Evolutionary conservation across 495 filamentous ascomycete genomes (phyloP).

Genomic region (Aspergillus ostianus): DNA sequence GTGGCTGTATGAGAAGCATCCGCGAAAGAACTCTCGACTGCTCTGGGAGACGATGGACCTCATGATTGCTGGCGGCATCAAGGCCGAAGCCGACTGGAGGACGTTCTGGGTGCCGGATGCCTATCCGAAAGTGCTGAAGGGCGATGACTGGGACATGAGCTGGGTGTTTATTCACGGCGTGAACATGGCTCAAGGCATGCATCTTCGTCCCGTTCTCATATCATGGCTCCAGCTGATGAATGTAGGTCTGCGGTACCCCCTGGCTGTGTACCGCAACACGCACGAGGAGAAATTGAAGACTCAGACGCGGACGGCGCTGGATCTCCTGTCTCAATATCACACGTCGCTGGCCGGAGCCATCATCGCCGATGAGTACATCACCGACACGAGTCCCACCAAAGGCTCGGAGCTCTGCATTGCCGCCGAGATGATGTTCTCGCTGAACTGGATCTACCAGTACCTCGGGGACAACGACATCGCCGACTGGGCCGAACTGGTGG

Average conservation of each 20-base stretch:
- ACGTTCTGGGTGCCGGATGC: slow-evolving; percentile 1
- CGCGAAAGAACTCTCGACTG: not conserved
- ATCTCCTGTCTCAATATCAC: slow-evolving; percentile 51
- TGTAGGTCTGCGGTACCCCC: slow-evolving; percentile 19
- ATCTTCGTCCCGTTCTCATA: slow-evolving; percentile 6
- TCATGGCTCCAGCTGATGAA: not conserved
- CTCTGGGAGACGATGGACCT: slow-evolving; percentile 6
- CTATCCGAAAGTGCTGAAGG: slow-evolving; percentile 13
- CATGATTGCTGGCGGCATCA: not conserved
- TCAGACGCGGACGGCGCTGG: slow-evolving; percentile 37
- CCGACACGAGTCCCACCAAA: slow-evolving; percentile 30
- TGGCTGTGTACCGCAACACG: slow-evolving; percentile 28
- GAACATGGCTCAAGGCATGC: slow-evolving; percentile 30
- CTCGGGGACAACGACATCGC: slow-evolving; percentile 51
- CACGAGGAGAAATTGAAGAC: slow-evolving; percentile 32
- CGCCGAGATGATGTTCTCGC: slow-evolving; percentile 40
- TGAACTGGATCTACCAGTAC: slow-evolving; percentile 41
- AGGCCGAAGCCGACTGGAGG: slow-evolving; percentile 2
- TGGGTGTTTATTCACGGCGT: slow-evolving; percentile 26
- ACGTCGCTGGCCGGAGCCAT: slow-evolving; percentile 38
- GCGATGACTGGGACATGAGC: slow-evolving; percentile 12
- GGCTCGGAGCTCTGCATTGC: slow-evolving; percentile 43
- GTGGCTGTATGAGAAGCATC: slow-evolving; percentile 5
- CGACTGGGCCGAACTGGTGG: slow-evolving; percentile 54
- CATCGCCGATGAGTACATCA: slow-evolving; percentile 38